Percentiles rank a stretch among this genome's conserved stretches.
Evolutionary conservation across 805 yeast species (phyloP).

Genomic region (Metschnikowia borealis): DNA sequence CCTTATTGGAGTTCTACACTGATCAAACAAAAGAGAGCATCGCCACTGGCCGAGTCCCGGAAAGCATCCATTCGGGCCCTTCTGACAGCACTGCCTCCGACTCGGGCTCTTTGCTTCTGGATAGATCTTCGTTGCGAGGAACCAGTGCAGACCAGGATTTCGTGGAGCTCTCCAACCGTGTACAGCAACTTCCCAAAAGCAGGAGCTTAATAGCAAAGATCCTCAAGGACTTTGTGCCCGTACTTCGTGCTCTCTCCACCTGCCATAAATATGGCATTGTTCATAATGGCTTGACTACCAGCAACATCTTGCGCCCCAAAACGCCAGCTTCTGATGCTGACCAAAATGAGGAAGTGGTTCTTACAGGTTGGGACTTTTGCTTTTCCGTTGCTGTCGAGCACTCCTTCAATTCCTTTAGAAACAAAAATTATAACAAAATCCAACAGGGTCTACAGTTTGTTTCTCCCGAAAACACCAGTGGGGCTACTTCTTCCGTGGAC

Average conservation of each 20-base stretch:
- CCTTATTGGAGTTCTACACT: slow-evolving; percentile 15
- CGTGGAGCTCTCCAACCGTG: slow-evolving; percentile 14
- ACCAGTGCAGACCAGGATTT: slow-evolving; percentile 14
- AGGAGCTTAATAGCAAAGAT: slow-evolving; percentile 19
- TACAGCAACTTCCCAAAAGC: slow-evolving; percentile 19
- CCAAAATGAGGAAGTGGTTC: slow-evolving; percentile 22
- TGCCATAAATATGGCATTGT: slow-evolving; percentile 41
- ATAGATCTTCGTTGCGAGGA: slow-evolving; percentile 2
- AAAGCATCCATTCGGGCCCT: slow-evolving; percentile 12
- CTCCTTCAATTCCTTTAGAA: slow-evolving; percentile 38
- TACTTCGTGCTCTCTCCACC: slow-evolving; percentile 19
- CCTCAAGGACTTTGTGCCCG: slow-evolving; percentile 22
- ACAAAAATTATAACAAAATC: slow-evolving; percentile 35
- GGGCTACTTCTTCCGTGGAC: slow-evolving; percentile 36
- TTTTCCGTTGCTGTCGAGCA: slow-evolving; percentile 41
- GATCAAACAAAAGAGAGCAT: slow-evolving; percentile 4
- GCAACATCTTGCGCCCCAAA: slow-evolving; percentile 34
- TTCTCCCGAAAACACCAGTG: slow-evolving; percentile 49
- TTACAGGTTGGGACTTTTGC: slow-evolving; percentile 48
- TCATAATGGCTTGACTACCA: slow-evolving; percentile 44
- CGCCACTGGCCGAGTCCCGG: slow-evolving; percentile 8
- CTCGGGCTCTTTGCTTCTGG: slow-evolving; percentile 4
- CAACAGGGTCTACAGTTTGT: slow-evolving; percentile 43
- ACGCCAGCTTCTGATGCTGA: slow-evolving; percentile 9
- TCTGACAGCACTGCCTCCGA: slow-evolving; percentile 11